Evolutionary conservation across 768 basidiomycete species (phyloP), one percentile per base, ranked within the genome.

Genomic region (Paxillus ammoniavirescens): DNA sequence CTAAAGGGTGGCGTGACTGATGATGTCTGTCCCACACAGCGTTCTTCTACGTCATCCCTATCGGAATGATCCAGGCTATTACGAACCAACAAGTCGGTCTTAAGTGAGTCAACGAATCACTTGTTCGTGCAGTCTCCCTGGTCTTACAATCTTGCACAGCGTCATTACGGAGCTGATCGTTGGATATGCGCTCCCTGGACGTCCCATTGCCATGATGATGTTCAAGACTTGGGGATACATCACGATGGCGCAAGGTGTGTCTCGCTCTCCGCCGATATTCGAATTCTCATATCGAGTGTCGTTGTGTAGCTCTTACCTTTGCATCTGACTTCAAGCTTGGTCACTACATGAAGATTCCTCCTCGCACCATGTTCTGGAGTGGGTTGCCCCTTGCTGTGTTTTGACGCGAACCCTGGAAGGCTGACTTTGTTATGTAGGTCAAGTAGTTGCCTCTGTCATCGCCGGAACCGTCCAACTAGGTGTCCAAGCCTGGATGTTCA

Each of bases 151-250:
- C 38, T 18, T 6, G 46, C 28, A 1, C 37, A 65, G 65, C 63
- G 87, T 91, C 33, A 81, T 91, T 52, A 82, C 87, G 0, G 89
- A 91, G 63, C 75, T 91, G 36, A 78, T 91, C 41, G 78, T 84
- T 47, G 88, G 89, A 14, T 73, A 71, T 42, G 64, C 72, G 9
- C 66, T 79, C 21, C 79, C 78, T 62, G 89, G 89, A 14, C 79
- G 78, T 47, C 87, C 89, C 3, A 78, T 89, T 53, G 87, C 88
- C 0, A 83, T 87, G 81, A 86, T 89, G 87, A 83, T 89, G 80
- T 88, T 84, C 75, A 86, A 86, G 72, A 84, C 79, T 4, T 87
- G 79, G 72, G 84, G 83, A n/a, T 87, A 87, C 63, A 79, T 85
- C 42, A 81, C 83, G 1, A 81, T 85, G 81, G 58, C 72, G 18